Base-by-base conservation (phyloP, 208 protist species). In the Crithidia thermophila region DNA sequence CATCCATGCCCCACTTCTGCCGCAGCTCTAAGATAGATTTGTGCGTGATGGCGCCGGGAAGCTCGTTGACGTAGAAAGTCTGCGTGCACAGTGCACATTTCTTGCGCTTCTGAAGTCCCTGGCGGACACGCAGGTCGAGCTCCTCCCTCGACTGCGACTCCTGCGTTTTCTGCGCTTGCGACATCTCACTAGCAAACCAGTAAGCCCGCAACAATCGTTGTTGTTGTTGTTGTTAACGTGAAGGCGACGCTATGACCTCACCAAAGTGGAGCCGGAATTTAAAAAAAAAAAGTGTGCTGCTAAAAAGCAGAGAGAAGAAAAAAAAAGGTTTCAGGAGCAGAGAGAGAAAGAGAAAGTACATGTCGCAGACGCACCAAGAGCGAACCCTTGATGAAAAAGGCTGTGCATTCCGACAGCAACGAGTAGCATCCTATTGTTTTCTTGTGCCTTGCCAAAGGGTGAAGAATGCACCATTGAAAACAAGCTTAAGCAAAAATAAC, bases 11-110 rank as follows among this genome's bases (percentile, higher is more conserved):
- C 88, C 89, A 97, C 64, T 87, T 92, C 66, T 88, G 84, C 25
- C 94, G 90, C 9, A 97, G 82, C 57, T 97, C 90, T 50, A 96
- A 75, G 51, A 97, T 88, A 18, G 94, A 97, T 60, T 97, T 97
- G 75, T 96, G 88, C 28, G 91, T 94, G 60, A 97, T 95, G 4
- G 94, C 89, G 11, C 94, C 94, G 28, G 94, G 94, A 0, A 97
- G 83, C 61, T 90, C 80, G 36, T 96, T 87, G 28, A 97, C 91
- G 67, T 95, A 94, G 71, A 97, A 97, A 8, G 82, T 85, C 58
- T 97, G 90, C 25, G 83, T 82, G 72, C 94, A 97, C 34, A 97
- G 78, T 3, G 90, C 90, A 57, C 94, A 97, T 62, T 90, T 89
- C 67, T 95, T 96, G 21, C 87, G 75, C 72, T 96, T 96, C 67